Conservation (phyloP, 805 yeast species). For the Candida nemodendra region DNA sequence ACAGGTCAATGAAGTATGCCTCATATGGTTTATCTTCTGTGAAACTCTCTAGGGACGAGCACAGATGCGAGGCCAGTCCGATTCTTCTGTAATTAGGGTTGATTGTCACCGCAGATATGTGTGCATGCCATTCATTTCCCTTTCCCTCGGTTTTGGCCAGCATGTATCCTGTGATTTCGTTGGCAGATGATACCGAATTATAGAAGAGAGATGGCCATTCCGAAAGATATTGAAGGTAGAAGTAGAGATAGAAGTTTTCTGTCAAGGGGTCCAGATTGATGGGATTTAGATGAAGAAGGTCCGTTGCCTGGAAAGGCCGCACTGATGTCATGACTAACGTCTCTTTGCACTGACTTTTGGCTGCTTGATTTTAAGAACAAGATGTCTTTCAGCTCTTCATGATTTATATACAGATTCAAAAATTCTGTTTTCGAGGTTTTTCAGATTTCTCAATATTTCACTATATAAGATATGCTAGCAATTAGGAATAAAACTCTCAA, state of each 20-base stretch:
- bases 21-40: conserved; percentile 74
- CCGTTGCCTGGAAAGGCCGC: conserved; percentile 84
- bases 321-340: conserved; percentile 72
- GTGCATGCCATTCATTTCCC: conserved; percentile 89
- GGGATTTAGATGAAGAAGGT: conserved; percentile 67
- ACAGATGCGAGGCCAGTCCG: conserved; percentile 80
- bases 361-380: too few species aligned
- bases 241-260: conserved; percentile 83
- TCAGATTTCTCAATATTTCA: conserved; percentile 3
- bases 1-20: conserved; percentile 84
- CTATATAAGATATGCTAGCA: neutral
- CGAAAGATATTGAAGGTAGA: conserved; percentile 78
- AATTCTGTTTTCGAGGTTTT: too few species aligned
- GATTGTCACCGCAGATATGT: conserved; percentile 93
- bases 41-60: conserved; percentile 67
- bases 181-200: conserved; percentile 48
- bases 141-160: conserved; percentile 95
- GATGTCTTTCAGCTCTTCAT: too few species aligned
- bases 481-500: too few species aligned
- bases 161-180: conserved; percentile 67
- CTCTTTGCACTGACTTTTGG: neutral
- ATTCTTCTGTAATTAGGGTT: conserved; percentile 78
- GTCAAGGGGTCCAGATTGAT: conserved; percentile 88
- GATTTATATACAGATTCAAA: too few species aligned
- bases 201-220: conserved; percentile 90